Conservation (phyloP, 1,139 yeast genomes). For the Taphrina flavorubra region DNA sequence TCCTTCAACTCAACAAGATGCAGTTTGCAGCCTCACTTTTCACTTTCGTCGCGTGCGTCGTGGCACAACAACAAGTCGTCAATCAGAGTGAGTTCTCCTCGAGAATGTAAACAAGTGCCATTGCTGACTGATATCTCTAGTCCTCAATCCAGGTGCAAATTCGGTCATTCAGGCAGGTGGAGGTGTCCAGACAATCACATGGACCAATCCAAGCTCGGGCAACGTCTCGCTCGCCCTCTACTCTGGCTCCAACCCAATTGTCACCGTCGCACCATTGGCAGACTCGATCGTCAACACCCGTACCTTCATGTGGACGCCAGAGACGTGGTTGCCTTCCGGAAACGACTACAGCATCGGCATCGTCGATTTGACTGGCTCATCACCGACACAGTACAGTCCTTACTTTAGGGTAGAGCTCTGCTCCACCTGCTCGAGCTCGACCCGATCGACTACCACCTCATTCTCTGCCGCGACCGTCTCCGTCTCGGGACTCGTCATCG, state of each 20-base stretch:
- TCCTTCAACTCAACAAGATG: background rate
- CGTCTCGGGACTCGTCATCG: slow-evolving; percentile 38
- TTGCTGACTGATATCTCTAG: slow-evolving; percentile 8
- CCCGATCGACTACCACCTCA: slow-evolving; percentile 36
- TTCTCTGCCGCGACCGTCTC: slow-evolving; percentile 41
- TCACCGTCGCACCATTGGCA: slow-evolving; percentile 36
- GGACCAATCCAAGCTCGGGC: slow-evolving; percentile 39
- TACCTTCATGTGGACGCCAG: slow-evolving; percentile 41
- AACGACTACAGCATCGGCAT: slow-evolving; percentile 41
- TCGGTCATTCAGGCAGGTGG: slow-evolving; percentile 44
- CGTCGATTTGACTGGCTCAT: slow-evolving; percentile 25
- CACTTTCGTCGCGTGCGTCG: slow-evolving; percentile 18
- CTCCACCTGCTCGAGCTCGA: slow-evolving; percentile 42
- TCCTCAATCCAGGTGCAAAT: slow-evolving; percentile 40
- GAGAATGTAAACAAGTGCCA: background rate
- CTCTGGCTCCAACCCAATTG: slow-evolving; percentile 37
- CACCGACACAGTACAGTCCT: slow-evolving; percentile 38
- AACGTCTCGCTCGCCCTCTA: slow-evolving; percentile 41
- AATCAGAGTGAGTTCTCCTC: slow-evolving; percentile 23
- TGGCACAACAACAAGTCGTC: slow-evolving; percentile 32
- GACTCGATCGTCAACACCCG: slow-evolving; percentile 40
- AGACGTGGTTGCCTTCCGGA: slow-evolving; percentile 41
- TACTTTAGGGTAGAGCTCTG: slow-evolving; percentile 42
- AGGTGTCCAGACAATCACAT: slow-evolving; percentile 42
- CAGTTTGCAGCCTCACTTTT: slow-evolving; percentile 16